Percentiles rank a stretch among this genome's conserved stretches.
phyloP scores from a whole-genome alignment of 2,329 filamentous ascomycete species.

The Cladosporium phlei region DNA sequence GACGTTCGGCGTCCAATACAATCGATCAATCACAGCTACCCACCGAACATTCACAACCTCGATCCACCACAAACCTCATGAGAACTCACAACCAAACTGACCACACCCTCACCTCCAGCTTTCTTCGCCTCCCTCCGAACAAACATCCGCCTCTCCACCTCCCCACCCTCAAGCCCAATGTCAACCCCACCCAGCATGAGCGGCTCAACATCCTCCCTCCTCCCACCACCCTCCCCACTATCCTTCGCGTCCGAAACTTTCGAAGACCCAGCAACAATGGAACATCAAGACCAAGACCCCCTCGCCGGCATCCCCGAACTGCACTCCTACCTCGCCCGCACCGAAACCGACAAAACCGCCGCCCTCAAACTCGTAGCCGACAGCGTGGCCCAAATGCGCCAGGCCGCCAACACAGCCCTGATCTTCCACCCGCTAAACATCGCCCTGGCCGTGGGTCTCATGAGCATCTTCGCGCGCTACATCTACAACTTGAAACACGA shows the following conservation, averaged over 20 bases:
- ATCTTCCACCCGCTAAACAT: constrained; percentile 56
- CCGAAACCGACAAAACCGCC: constrained; percentile 57
- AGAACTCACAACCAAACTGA: neutral
- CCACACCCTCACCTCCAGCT: constrained; percentile 45
- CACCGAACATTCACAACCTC: too few relatives aligned
- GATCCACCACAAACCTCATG: neutral
- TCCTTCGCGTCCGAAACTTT: constrained; percentile 28
- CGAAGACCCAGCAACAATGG: constrained; percentile 24
- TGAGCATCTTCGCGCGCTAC: constrained; percentile 37
- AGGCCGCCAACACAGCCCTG: constrained; percentile 59
- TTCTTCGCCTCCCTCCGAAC: constrained; percentile 79
- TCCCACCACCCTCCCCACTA: constrained; percentile 46
- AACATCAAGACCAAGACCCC: too few relatives aligned
- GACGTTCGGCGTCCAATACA: too few relatives aligned
- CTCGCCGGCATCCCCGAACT: constrained; percentile 60
- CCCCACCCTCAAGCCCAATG: constrained; percentile 57
- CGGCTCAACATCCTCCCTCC: constrained; percentile 45
- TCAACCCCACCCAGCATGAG: constrained; percentile 58
- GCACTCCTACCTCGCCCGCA: constrained; percentile 50
- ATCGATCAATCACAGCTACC: neutral
- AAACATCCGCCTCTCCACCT: constrained; percentile 64
- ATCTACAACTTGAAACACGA: constrained; percentile 43
- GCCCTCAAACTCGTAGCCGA: constrained; percentile 72
- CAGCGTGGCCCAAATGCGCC: constrained; percentile 76
- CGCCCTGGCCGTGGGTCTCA: constrained; percentile 33